Evolutionary conservation across 768 basidiomycete species (phyloP).

Genomic region (Lyophyllum semitale): DNA sequence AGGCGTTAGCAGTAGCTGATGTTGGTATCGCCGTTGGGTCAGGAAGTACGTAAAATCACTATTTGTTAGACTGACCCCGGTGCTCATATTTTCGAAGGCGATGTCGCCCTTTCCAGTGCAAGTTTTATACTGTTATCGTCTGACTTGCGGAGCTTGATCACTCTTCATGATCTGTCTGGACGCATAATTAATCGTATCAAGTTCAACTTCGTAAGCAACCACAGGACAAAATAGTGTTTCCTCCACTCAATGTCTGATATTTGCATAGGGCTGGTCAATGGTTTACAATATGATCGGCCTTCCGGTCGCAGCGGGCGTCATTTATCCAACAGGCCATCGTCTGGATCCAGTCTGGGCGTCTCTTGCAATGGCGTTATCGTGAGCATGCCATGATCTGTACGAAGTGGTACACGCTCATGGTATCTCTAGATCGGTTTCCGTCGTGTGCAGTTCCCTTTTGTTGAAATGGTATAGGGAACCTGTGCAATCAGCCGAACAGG

Average conservation of each 20-base stretch:
- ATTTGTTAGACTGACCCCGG: background rate
- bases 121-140: conserved; percentile 79
- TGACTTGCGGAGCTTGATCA: conserved; percentile 59
- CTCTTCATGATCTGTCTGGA: conserved; percentile 62
- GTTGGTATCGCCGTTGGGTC: conserved; percentile 68
- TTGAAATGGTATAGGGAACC: conserved; percentile 50
- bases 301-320: conserved; percentile 77
- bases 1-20: conserved; percentile 58
- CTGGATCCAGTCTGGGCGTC: conserved; percentile 81
- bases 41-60: conserved; percentile 55
- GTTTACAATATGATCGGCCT: conserved; percentile 68
- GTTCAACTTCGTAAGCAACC: conserved; percentile 65
- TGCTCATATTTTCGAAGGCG: conserved; percentile 36
- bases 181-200: conserved; percentile 69
- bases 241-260: background rate
- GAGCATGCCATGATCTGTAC: conserved; percentile 23
- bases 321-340: conserved; percentile 69
- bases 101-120: conserved; percentile 76
- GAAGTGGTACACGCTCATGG: background rate
- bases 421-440: conserved; percentile 54
- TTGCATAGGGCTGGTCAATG: conserved; percentile 66
- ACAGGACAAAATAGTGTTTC: background rate
- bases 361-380: conserved; percentile 79
- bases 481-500: too few species aligned
- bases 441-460: conserved; percentile 59